Conservation (phyloP, 129 eudicot genomes). For the Lactuca sativa region DNA sequence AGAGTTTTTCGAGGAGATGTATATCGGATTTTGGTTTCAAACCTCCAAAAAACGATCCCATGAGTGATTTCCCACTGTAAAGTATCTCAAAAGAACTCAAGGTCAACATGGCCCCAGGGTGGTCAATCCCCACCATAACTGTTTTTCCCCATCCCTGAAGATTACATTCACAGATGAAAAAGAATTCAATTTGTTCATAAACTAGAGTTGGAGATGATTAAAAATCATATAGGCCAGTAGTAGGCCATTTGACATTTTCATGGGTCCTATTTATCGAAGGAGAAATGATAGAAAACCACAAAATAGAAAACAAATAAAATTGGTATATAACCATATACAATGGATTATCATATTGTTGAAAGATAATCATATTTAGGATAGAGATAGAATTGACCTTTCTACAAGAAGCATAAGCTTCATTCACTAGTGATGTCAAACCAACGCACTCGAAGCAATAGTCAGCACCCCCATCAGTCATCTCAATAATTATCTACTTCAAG, state of each 20-base stretch:
- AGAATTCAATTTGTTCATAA: too few species aligned
- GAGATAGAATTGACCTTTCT: conserved; percentile 55
- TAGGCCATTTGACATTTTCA: too few species aligned
- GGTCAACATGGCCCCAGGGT: neutral
- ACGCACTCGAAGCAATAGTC: conserved; percentile 96
- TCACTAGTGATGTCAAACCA: conserved; percentile 64
- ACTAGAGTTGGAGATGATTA: neutral
- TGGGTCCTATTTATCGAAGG: too few species aligned
- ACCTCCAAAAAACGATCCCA: neutral
- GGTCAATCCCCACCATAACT: neutral
- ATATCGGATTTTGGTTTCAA: neutral
- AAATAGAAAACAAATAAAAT: too few species aligned
- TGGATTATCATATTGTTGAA: too few species aligned
- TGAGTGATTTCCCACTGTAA: neutral
- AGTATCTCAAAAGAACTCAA: neutral
- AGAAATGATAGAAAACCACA: too few species aligned
- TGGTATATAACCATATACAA: too few species aligned
- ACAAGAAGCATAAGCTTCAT: conserved; percentile 80
- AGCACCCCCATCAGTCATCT: conserved; percentile 87
- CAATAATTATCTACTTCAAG: conserved; percentile 50
- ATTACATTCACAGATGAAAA: neutral
- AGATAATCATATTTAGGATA: neutral
- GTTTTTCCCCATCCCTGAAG: neutral
- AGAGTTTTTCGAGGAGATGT: neutral
- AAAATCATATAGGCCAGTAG: neutral